Base-by-base conservation (phyloP, 805 yeast species). In the Candida tammaniensis region DNA sequence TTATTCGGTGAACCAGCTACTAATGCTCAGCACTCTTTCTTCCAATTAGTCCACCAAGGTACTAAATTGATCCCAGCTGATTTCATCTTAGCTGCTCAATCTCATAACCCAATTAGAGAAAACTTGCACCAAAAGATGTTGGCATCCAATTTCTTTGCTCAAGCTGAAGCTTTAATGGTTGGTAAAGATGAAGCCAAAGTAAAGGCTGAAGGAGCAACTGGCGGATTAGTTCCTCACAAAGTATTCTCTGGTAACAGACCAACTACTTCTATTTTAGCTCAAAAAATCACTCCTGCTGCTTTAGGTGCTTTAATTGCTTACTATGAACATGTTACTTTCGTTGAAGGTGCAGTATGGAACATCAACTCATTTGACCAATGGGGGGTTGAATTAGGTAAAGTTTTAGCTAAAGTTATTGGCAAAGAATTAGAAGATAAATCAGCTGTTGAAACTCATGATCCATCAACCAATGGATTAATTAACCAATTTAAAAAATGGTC, bases 351-450 rank as follows among this genome's bases (percentile, higher is more conserved):
- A 39, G 70, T 93, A 57, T 91, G 98, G 98, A 93, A 94, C 78
- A 89, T 93, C 74, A 93, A 93, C 81, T 91, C 98, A 13, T 93
- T 87, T 61, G 98, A 93, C 74, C 98, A 93, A 75, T 93, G 98
- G 96, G 98, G 98, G 68, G 98, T 93, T 55, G 98, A 93, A 73
- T 84, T 93, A 54, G 98, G 98, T 64, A 93, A 93, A 73, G 94
- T 84, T 35, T 79, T 93, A 59, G 98, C 98, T 59, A 93, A 93
- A 81, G 93, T 76, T 40, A 91, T 93, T 56, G 91, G 94, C 54
- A 76, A 76, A 53, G 97, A 93, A 70, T 80, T 93, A 58, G 85
- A 84, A 51, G 77, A 74, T 57, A 53, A 68, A 19, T 57, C 61
- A 29, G 64, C 68, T 36, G 80, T 84, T 36, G 59, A 68, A 22